Base-by-base conservation (phyloP, 768 basidiomycete genomes). In the Leccinum subtestaceum region DNA sequence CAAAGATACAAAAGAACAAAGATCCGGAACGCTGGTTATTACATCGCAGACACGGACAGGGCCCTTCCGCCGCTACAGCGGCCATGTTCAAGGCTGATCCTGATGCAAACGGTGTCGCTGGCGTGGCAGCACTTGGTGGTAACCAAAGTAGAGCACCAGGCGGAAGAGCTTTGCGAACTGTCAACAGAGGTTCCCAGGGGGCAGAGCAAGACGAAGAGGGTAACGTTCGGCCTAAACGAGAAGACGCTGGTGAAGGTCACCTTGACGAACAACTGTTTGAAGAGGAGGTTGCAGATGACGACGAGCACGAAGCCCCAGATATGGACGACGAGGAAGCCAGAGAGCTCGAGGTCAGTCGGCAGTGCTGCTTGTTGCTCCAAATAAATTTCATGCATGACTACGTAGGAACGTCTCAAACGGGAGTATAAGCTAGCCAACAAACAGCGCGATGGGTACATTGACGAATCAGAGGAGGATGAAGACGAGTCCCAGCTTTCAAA, bases 281-380 rank as follows among this genome's bases (percentile, higher is more conserved):
- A 66, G 90, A 88, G 66, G 88, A 90, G 17, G 88, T 93, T 66
- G 89, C 89, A 3, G 93, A 95, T 65, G 93, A 95, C 60, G 93
- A 95, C 34, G 93, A 94, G 66, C 85, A 84, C 65, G 81, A 85
- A 72, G 81, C 81, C 15, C 81, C 84, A 12, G 88, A 89, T 56
- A 82, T 84, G 56, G 84, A 92, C 45, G 93, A 94, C 56, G 90
- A 93, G 63, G 93, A 93, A 68, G 84, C 87, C 32, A 94, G 89
- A 69, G 89, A 91, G 68, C 77, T 87, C 11, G 89, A 92, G 81
- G 91, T 88, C 50, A 36, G 82, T 68, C 38, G 10, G 11, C 52
- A n/a, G 46, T 17, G 4, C 4, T 7, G 23, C 43, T 11, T 25
- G 13, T 29, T 25, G 9, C 17, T 40, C 23, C 10, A 11, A 15